Percentiles rank a stretch among this genome's conserved stretches.
Conservation (phyloP, 1,284 basidiomycete species). For the Laetiporus sulphureus region DNA sequence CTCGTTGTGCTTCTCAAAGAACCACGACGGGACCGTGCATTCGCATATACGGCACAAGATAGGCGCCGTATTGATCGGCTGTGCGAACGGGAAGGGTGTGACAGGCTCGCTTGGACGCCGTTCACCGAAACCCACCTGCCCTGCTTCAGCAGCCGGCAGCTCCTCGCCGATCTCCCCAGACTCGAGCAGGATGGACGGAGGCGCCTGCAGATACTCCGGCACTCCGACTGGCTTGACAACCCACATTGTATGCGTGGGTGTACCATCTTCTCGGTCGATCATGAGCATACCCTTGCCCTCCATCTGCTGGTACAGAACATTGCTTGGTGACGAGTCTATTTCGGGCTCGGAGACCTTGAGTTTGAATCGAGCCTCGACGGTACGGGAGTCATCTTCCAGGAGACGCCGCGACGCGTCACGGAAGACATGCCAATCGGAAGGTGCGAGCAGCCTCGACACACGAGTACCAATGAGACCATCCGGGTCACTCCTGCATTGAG, state of each 20-base stretch:
- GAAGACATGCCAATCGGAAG: conserved; percentile 84
- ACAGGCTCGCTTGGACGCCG: conserved; percentile 36
- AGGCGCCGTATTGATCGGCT: conserved; percentile 77
- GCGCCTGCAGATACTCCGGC: conserved; percentile 58
- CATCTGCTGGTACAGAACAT: conserved; percentile 75
- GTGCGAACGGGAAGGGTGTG: conserved; percentile 66
- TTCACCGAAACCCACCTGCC: conserved; percentile 26
- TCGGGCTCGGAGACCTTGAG: conserved; percentile 61
- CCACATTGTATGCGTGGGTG: conserved; percentile 98
- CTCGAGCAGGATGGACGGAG: conserved; percentile 50
- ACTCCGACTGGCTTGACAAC: conserved; percentile 84
- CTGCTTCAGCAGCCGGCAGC: conserved; percentile 27
- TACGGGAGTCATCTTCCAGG: conserved; percentile 89
- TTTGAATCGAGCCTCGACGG: conserved; percentile 88
- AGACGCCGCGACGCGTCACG: conserved; percentile 83
- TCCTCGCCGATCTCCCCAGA: conserved; percentile 48
- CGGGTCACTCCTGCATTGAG: conserved; percentile 68
- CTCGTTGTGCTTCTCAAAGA: conserved; percentile 99
- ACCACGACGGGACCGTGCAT: conserved; percentile 95
- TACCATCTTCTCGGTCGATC: conserved; percentile 82
- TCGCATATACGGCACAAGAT: conserved; percentile 99
- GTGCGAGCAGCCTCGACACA: conserved; percentile 79
- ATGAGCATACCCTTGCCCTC: conserved; percentile 99
- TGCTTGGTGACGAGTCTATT: conserved; percentile 41
- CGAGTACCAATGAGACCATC: conserved; percentile 75